phyloP scores from a whole-genome alignment of 2,329 filamentous ascomycete species.

The Trichoderma koningii region DNA sequence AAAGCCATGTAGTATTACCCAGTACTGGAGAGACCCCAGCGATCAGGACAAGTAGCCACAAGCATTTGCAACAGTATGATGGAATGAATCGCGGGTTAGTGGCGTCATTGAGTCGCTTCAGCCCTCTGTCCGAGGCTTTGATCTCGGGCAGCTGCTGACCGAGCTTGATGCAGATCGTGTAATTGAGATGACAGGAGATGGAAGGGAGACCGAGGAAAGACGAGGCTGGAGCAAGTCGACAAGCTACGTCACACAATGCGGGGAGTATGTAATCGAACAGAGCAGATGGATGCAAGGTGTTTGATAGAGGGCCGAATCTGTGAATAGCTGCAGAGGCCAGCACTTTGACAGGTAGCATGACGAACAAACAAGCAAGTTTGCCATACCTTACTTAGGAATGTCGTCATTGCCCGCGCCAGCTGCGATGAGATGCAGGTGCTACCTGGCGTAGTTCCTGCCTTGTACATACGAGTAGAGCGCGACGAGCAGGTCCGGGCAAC shows the following conservation, averaged over 20 bases:
- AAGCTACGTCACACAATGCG: constrained; percentile 25
- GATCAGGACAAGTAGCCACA: constrained; percentile 5
- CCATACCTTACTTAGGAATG: not conserved
- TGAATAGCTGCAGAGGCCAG: not conserved
- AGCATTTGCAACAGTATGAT: not conserved
- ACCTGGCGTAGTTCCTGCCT: no score
- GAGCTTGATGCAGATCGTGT: constrained; percentile 6
- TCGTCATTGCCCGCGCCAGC: constrained; percentile 12
- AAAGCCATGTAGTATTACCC: not conserved
- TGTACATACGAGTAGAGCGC: not conserved
- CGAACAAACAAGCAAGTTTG: constrained; percentile 15
- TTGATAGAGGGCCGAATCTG: no score
- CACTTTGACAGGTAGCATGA: not conserved
- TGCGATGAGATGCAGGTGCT: no score
- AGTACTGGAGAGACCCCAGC: not conserved
- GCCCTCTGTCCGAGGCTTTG: not conserved
- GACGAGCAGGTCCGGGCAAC: not conserved
- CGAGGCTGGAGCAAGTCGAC: not conserved
- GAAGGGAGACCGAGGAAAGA: not conserved
- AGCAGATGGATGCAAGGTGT: not conserved
- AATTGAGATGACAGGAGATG: not conserved
- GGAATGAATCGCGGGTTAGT: not conserved
- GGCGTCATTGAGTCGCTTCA: constrained; percentile 9
- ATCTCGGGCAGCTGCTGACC: not conserved
- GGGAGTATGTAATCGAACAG: not conserved